Conservation (phyloP, 2,329 filamentous ascomycete species). For the Colletotrichum sp. region DNA sequence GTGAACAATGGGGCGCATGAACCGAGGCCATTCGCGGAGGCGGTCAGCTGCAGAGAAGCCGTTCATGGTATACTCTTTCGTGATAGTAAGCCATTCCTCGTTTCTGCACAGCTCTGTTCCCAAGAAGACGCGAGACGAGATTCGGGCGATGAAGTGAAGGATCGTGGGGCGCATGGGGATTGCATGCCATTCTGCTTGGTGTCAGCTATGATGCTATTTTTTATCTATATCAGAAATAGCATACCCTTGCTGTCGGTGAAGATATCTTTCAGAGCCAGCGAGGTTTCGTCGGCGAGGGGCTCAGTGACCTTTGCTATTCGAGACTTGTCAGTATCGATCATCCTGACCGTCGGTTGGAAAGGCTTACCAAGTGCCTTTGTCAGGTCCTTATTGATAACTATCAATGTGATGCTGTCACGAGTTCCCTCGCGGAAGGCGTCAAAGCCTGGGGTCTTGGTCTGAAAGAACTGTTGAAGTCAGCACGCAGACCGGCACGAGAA, state of each 20-base stretch:
- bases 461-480: background rate
- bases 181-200: slow-evolving; percentile 24
- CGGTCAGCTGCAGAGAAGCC: slow-evolving; percentile 37
- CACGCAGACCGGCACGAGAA: no score
- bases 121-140: slow-evolving; percentile 55
- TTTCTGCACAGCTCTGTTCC: slow-evolving; percentile 50
- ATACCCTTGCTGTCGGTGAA: background rate
- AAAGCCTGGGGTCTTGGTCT: background rate
- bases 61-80: slow-evolving; percentile 47
- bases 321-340: background rate
- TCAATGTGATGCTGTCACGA: background rate
- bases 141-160: slow-evolving; percentile 45
- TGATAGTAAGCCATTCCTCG: slow-evolving; percentile 49
- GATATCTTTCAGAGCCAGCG: background rate
- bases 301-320: slow-evolving; percentile 4
- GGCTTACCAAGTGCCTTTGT: background rate
- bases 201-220: background rate
- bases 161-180: background rate
- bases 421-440: background rate
- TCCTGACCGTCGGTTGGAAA: background rate
- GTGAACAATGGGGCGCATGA: slow-evolving; percentile 46
- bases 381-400: slow-evolving; percentile 6
- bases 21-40: slow-evolving; percentile 44
- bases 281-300: slow-evolving; percentile 1
- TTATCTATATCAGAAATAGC: background rate